Base-by-base conservation (phyloP, 805 yeast genomes). In the Kuraishia cidri region DNA sequence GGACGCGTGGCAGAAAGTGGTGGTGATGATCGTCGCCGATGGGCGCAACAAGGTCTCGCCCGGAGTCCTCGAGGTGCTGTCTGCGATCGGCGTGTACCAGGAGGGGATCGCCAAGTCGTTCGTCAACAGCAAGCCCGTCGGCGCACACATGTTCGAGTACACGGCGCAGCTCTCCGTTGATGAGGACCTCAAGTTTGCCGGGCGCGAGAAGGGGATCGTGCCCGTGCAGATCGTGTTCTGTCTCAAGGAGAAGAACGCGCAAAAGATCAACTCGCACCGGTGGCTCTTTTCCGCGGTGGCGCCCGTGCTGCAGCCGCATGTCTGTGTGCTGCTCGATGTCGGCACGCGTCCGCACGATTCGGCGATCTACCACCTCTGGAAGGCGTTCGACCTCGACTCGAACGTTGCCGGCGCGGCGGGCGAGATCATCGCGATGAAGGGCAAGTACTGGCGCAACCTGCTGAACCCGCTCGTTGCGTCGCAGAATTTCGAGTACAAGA, bases 371-470 rank as follows among this genome's bases (percentile, higher is more conserved):
- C 92, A 90, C 45, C 64, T 92, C 38, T 92, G 99, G 99, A 92
- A 92, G 56, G 94, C 96, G 0, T 92, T 92, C 56, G 98, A 92
- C 55, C 71, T 77, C 44, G 97, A 92, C 52, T 87, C 97, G 2
- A 88, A 90, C 47, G 95, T 92, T 33, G 99, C 96, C 1, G 99
- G 99, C 41, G 98, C 95, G 1, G 97, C 97, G 10, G 99, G 99
- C 40, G 97, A 92, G 56, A 88, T 92, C 50, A 82, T 82, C 40
- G 86, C 97, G 0, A 80, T 90, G 84, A 87, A 86, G 47, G 99
- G 98, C 28, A 82, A 77, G 46, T 81, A 77, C 19, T 86, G 97
- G 72, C 47, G 61, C 16, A 85, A 88, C 42, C 62, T 92, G 39
- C 54, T 84, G 15, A 90, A 90, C 54, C 97, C 97, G 8, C 62